phyloP scores from a whole-genome alignment of 768 basidiomycete genomes.

The Agrocybe praecox region DNA sequence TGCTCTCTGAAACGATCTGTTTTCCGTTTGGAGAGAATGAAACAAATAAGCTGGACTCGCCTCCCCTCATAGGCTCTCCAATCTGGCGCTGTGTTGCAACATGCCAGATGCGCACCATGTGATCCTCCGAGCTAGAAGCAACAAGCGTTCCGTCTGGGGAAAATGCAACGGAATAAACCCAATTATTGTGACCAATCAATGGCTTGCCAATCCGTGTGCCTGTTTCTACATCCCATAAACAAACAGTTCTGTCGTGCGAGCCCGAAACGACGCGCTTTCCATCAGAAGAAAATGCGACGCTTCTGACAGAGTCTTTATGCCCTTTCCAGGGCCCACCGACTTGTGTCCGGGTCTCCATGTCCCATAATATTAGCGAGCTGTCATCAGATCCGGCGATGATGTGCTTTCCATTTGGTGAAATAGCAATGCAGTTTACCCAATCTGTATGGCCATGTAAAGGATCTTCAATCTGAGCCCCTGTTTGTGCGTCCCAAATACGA shows the following conservation, averaged over 20 bases:
- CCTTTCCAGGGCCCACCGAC: neutral
- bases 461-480: neutral
- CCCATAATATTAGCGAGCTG: neutral
- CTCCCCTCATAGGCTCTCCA: neutral
- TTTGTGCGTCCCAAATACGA: neutral
- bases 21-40: slow-evolving; percentile 15
- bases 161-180: neutral
- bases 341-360: neutral
- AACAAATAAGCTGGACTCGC: neutral
- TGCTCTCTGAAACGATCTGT: slow-evolving; percentile 6
- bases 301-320: neutral
- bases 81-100: neutral
- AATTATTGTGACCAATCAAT: neutral
- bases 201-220: neutral
- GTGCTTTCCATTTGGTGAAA: too few relatives aligned
- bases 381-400: neutral
- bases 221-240: neutral
- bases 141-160: neutral
- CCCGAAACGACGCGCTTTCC: neutral
- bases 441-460: too few relatives aligned
- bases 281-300: neutral
- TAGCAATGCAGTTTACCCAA: neutral
- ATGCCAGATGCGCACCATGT: neutral
- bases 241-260: neutral
- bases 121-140: neutral